Evolutionary conservation across 345 rosid genomes (phyloP), one percentile per base, ranked within the genome.

Genomic region (Clarkia xantiana): DNA sequence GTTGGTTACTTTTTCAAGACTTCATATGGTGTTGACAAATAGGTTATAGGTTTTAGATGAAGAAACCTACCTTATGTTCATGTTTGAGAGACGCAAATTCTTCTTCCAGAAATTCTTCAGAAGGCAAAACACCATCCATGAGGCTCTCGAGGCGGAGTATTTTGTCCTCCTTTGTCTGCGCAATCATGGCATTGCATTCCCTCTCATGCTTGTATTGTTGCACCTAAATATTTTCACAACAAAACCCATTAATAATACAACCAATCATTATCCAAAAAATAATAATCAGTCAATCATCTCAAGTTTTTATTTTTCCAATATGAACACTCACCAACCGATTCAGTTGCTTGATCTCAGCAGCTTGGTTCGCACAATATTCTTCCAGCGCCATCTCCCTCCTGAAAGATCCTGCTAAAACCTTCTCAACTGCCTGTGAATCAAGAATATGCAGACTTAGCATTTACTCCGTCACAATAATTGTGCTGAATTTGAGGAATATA

Each of bases 181-280:
- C 83, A 61, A 93, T 87, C 56, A 87, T 66, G 48, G 95, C 82
- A 68, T 78, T 87, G 77, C 97, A 93, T 59, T 93, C 99, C 49
- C 99, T 77, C 69, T 87, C 99, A 64, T 93, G 97, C 74, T 87
- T 87, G 78, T 84, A 87, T 58, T 87, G 99, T 68, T 87, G 94
- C 54, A 87, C 94, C 99, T 93, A 77, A 45, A 69, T 58, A 55
- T 14, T 39, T 57, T 49, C 51, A 58, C 53, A 49, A 41, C 45
- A 34, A 14, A 46, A 57, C 49, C 55, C 50, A 68, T 29, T 44
- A 18, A 36, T 29, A 29, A 29, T 29, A 5, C 36, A 29, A 10
- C 36, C 6, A 29, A 29, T 29, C 36, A 29, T n/a, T n/a, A 29
- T 29, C 36, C 5, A 22, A 22, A 22, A 22, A 22, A 22, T 2